These are phyloP conservation scores for Alliaria petiolata DNA, from an alignment of 345 rosid genomes.

Conservation along the genomic window DNA sequence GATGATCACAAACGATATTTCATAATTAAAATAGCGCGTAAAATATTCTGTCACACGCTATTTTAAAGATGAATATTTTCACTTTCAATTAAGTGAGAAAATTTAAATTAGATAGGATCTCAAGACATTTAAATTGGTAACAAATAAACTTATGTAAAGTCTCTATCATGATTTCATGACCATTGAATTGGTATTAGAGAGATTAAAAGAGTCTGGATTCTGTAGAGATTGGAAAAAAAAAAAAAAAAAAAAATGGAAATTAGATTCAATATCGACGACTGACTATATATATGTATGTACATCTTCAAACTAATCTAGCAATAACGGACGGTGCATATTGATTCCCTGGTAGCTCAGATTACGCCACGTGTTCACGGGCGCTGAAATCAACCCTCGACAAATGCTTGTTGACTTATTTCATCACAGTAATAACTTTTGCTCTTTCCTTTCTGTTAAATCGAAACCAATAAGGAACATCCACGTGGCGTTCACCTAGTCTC, in stretches of 20 bases:
- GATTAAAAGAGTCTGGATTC: no score
- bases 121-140: no score
- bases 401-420: slow-evolving; percentile 1
- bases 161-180: neutral
- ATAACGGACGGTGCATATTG: neutral
- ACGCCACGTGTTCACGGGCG: slow-evolving; percentile 22
- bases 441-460: neutral
- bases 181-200: neutral
- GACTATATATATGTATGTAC: slow-evolving; percentile 16
- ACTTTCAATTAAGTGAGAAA: no score
- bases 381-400: slow-evolving; percentile 1
- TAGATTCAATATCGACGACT: neutral
- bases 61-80: no score
- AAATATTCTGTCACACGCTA: no score
- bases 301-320: slow-evolving; percentile 9
- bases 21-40: no score
- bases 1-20: no score
- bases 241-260: slow-evolving; percentile 3
- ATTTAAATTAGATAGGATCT: no score
- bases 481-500: slow-evolving; percentile 22
- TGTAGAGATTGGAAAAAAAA: neutral
- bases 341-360: neutral
- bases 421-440: neutral
- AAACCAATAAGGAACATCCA: neutral
- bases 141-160: no score